phyloP scores from a whole-genome alignment of 257 asterid genomes.

The Solanum megistacrolobum region DNA sequence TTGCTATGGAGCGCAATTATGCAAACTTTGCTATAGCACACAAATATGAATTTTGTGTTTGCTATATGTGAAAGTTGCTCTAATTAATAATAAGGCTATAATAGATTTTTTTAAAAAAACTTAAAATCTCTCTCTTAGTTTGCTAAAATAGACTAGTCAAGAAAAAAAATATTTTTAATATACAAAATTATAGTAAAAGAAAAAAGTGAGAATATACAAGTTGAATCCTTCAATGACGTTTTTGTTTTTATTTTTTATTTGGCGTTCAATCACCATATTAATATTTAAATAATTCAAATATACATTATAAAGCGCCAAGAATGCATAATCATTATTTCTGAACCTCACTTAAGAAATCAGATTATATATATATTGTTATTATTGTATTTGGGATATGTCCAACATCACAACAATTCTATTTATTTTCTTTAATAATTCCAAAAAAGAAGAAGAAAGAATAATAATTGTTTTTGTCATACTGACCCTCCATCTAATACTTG shows the following conservation, averaged over 20 bases:
- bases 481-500: not conserved
- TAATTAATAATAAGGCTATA: not conserved
- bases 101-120: not conserved
- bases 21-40: too few relatives aligned
- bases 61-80: too few relatives aligned
- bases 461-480: not conserved
- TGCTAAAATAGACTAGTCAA: too few relatives aligned
- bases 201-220: not conserved
- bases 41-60: too few relatives aligned
- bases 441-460: not conserved
- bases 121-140: not conserved
- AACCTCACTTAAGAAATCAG: not conserved
- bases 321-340: fast-evolving
- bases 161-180: not conserved
- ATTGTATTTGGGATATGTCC: not conserved
- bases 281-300: fast-evolving
- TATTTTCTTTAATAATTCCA: not conserved
- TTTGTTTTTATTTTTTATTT: too few relatives aligned
- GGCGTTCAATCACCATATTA: too few relatives aligned
- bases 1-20: too few relatives aligned
- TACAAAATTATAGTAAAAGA: not conserved
- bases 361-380: not conserved
- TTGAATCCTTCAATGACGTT: too few relatives aligned
- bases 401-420: not conserved
- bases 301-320: too few relatives aligned